Conservation (phyloP, 371 early-diverging fungal genomes). For the Lichtheimia corymbifera region DNA sequence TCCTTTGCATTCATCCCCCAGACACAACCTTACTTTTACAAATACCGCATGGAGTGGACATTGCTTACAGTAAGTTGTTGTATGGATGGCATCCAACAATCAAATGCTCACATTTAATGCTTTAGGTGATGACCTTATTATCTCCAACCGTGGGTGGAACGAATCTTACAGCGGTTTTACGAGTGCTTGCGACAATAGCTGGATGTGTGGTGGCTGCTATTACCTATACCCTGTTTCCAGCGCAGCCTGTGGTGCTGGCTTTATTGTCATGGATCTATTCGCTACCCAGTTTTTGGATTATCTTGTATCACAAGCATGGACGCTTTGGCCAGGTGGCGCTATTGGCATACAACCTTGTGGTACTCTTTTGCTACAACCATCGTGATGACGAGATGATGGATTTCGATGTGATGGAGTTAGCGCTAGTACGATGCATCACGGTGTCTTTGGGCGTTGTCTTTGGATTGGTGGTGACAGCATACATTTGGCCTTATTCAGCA, state of each 20-base stretch:
- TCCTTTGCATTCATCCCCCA: slow-evolving; percentile 70
- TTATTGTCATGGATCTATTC: slow-evolving; percentile 65
- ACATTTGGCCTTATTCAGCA: slow-evolving; percentile 84
- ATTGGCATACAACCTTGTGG: slow-evolving; percentile 77
- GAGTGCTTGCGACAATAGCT: slow-evolving; percentile 68
- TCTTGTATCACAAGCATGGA: slow-evolving; percentile 66
- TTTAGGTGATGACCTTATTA: slow-evolving; percentile 68
- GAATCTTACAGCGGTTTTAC: slow-evolving; percentile 69
- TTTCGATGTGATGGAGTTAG: slow-evolving; percentile 57
- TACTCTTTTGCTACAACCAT: slow-evolving; percentile 70
- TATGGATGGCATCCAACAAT: not conserved
- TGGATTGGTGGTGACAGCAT: slow-evolving; percentile 52
- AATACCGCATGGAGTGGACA: slow-evolving; percentile 78
- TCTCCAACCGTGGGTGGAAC: slow-evolving; percentile 85
- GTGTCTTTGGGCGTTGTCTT: slow-evolving; percentile 67
- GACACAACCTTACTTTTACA: slow-evolving; percentile 56
- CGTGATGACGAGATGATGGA: slow-evolving; percentile 56
- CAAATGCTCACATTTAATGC: not conserved
- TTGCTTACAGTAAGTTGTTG: slow-evolving; percentile 60
- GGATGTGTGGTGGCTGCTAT: slow-evolving; percentile 65
- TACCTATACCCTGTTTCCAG: slow-evolving; percentile 56
- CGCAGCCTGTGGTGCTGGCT: slow-evolving; percentile 43
- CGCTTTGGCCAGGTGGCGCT: slow-evolving; percentile 75
- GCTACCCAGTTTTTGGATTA: slow-evolving; percentile 67
- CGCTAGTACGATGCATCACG: slow-evolving; percentile 64